Evolutionary conservation across 768 basidiomycete genomes (phyloP), one percentile per base, ranked within the genome.

Genomic region (Xerocomellus chrysenteron): DNA sequence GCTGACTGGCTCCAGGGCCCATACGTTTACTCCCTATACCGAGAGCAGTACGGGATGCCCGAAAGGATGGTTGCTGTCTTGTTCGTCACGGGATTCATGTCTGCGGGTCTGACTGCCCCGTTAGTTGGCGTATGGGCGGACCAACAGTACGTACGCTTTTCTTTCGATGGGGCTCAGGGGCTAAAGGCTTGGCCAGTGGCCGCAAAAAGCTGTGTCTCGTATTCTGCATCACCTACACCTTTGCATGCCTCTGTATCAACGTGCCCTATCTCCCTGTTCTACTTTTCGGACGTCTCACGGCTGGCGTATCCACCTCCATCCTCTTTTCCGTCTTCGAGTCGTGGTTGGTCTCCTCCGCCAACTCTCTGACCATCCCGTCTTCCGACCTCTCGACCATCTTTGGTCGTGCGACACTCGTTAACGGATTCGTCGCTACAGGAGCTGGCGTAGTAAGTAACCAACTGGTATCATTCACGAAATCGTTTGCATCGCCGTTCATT

Each of bases 1-100:
- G 85, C 87, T 39, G 87, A 90, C 69, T 89, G 88, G 87, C 75
- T 90, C 14, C 87, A 90, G 68, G 89, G 89, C 0, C 89, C 89
- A 16, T 90, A 90, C 63, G 76, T 90, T 0, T 91, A 89, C 62
- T 87, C 87, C 16, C 72, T 90, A 0, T 91, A 90, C 67, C 76
- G 77, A 45, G 86, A 88, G 42, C 85, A 89, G 63, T 87, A 88
- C 58, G 70, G 64, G 11, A 83, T 85, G 64, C 74, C 85, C 0
- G 87, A 88, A 66, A 72, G 83, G 35, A 68, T 81, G 24, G 86
- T 91, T 6, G 87, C 88, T 2, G 64, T 86, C 35, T 75, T 91
- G 48, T 91, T 90, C 63, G 86, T 91, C n/a, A 86, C 85, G 0
- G 89, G 89, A 2, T 91, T 90, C 67, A 61, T 86, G 41, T 84